Conservation (phyloP, 768 basidiomycete species). For the Pisolithus albus region DNA sequence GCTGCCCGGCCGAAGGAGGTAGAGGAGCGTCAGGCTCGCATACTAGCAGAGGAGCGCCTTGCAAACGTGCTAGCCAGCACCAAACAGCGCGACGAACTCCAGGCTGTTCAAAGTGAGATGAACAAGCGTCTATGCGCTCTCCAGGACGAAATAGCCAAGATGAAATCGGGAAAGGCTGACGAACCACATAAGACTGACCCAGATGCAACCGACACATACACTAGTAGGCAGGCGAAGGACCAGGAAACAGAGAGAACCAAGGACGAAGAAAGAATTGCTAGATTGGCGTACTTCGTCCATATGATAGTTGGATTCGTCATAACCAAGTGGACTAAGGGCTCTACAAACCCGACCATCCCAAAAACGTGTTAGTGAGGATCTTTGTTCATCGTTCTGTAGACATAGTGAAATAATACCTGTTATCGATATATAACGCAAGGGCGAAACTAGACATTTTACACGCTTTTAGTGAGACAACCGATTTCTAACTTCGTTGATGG, state of each 20-base stretch:
- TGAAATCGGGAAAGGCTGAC: slow-evolving; percentile 13
- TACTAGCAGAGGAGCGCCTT: slow-evolving; percentile 27
- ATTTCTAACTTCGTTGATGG: too few relatives aligned
- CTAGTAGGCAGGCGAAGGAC: slow-evolving; percentile 17
- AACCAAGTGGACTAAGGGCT: background rate
- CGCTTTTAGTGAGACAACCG: too few relatives aligned
- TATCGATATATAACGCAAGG: too few relatives aligned
- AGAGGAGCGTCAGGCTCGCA: slow-evolving; percentile 23
- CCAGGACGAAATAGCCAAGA: background rate
- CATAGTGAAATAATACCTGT: background rate
- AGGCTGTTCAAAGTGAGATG: slow-evolving; percentile 21
- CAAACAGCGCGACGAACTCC: slow-evolving; percentile 24
- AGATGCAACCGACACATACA: slow-evolving; percentile 23
- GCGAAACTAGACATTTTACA: too few relatives aligned
- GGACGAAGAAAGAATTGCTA: slow-evolving; percentile 12
- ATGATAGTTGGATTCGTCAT: background rate
- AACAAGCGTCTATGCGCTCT: background rate
- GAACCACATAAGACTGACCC: slow-evolving; percentile 2
- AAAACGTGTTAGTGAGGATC: background rate
- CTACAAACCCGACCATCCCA: background rate
- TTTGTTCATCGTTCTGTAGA: background rate
- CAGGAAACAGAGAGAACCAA: slow-evolving; percentile 11
- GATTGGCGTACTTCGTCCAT: background rate
- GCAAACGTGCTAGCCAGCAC: slow-evolving; percentile 21
- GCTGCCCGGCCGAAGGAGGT: slow-evolving; percentile 20